Evolutionary conservation across 2,329 filamentous ascomycete species (phyloP), one percentile per base, ranked within the genome.

Genomic region (Pseudogymnoascus sp.): DNA sequence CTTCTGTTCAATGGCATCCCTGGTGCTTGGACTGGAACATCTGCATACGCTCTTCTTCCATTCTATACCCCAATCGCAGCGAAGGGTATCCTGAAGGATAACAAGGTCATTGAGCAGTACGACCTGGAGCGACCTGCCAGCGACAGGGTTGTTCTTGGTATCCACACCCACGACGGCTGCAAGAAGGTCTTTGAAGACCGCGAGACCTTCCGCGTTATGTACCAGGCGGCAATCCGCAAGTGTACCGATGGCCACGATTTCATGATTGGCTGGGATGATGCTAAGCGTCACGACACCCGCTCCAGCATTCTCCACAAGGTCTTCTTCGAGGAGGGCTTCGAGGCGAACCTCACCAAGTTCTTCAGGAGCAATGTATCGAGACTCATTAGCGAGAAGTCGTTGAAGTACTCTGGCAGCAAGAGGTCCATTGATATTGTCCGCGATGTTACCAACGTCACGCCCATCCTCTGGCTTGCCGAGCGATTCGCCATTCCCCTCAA

Each of bases 391-490:
- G 71, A 77, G 57, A 76, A 75, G 64, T 79, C 77, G 0, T 69
- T 81, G 14, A 74, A 74, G 47, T 80, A 79, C 61, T 71, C 73
- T n/a, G 71, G 72, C 20, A 65, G 47, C 20, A 72, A 74, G 43
- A 75, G 75, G 36, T 76, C 77, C 1, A 58, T 81, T 65, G 77
- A 81, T 60, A 77, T 81, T 3, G 76, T 90, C 8, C 82, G 86
- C 22, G 86, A 90, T 61, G 81, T 90, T 1, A 86, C 83, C 25
- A 90, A 90, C 69, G 74, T 89, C 25, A 81, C 79, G 0, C 86
- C 87, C 5, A 78, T 81, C 58, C 69, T 78, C 37, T 82, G 77
- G 77, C 72, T 81, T 11, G 78, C 79, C 0, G 74, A 80, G 25
- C 75, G 77, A 18, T 80, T 81, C 70, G 83, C 84, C 57, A 75